Base-by-base conservation (phyloP, 352 stramenopile genomes). In the Aphanomyces cochlioides region DNA sequence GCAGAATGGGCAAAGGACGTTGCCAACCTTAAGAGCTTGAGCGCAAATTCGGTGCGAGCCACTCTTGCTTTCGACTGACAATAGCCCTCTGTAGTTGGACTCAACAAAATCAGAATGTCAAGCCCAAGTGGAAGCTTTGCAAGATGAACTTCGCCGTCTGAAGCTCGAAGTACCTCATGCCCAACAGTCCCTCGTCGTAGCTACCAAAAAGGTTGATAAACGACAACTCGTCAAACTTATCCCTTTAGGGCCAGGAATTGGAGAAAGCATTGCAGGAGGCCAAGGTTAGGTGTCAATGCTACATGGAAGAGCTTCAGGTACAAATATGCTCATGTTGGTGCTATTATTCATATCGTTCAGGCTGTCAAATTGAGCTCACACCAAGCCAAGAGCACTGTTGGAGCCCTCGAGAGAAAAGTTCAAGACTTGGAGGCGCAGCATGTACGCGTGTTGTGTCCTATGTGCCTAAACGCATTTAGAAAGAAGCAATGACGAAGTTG, bases 221-320 rank as follows among this genome's bases (percentile, higher is more conserved):
- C 12, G 48, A 59, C 12, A 3, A 58, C 21, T 58, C 2, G 50
- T 58, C 17, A 36, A 58, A 10, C 17, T 39, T 69, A 39, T 40
- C 5, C 13, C 19, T n/a, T 37, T 64, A 70, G 64, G 8, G 6
- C 8, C 21, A 61, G 2, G 64, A 70, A 8, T n/a, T 15, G 10
- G 64, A 70, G 12, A 54, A 39, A n/a, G 64, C 64, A 21, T 39
- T 70, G 15, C 12, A 4, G 75, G 85, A 39, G 77, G 90, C 56
- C 57, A 64, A 38, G 68, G 70, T 61, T 68, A 69, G 2, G 71
- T 90, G 7, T 73, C 85, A 21, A 76, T 83, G 12, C 71, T 91
- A 88, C 50, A 73, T 74, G 8, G 65, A 75, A 6, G 54, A 63
- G 7, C 43, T 83, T 13, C 75, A 82, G n/a, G 40, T 38, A n/a